A percentile compares a stretch with the other conserved stretches of the same genome.
Evolutionary conservation across 805 yeast species (phyloP).

Genomic region (Kazachstania taianensis): DNA sequence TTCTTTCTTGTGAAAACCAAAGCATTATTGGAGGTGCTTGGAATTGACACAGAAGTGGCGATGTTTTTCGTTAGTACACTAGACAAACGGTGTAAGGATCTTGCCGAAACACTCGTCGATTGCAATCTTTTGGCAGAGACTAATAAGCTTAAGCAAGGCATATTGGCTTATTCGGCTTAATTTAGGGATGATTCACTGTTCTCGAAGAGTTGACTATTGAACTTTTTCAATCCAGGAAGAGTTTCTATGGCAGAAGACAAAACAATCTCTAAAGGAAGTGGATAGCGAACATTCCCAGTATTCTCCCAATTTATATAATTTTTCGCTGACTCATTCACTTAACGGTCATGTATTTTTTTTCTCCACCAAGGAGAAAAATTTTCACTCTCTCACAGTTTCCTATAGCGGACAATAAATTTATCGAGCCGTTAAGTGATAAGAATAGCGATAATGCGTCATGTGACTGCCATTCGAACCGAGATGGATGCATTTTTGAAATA

Average conservation of each 20-base stretch:
- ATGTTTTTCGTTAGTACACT: slow-evolving; percentile 9
- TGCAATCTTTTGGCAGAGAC: slow-evolving; percentile 22
- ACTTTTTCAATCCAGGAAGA: too few species aligned
- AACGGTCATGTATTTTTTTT: slow-evolving; percentile 5
- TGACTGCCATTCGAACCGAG: too few species aligned
- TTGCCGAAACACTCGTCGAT: slow-evolving; percentile 5
- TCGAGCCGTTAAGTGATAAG: slow-evolving; percentile 15
- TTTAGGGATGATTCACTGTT: too few species aligned
- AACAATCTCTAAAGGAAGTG: slow-evolving; percentile 9
- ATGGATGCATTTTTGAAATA: too few species aligned
- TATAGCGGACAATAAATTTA: slow-evolving; percentile 3
- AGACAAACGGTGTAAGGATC: slow-evolving; percentile 11
- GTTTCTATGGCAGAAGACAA: not conserved
- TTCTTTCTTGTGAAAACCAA: slow-evolving; percentile 12
- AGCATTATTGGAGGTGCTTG: slow-evolving; percentile 8
- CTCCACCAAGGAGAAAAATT: too few species aligned
- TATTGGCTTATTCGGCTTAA: too few species aligned
- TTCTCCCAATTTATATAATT: not conserved
- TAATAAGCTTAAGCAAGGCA: slow-evolving; percentile 24
- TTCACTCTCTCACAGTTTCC: slow-evolving; percentile 2
- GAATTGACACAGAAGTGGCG: slow-evolving; percentile 8
- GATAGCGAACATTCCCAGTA: slow-evolving; percentile 5
- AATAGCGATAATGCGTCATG: slow-evolving; percentile 9
- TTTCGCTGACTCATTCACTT: slow-evolving; percentile 14
- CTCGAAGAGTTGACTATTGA: too few species aligned